Evolutionary conservation across 495 filamentous ascomycete genomes (phyloP).

Genomic region (Hyphodiscus hymeniophilus): DNA sequence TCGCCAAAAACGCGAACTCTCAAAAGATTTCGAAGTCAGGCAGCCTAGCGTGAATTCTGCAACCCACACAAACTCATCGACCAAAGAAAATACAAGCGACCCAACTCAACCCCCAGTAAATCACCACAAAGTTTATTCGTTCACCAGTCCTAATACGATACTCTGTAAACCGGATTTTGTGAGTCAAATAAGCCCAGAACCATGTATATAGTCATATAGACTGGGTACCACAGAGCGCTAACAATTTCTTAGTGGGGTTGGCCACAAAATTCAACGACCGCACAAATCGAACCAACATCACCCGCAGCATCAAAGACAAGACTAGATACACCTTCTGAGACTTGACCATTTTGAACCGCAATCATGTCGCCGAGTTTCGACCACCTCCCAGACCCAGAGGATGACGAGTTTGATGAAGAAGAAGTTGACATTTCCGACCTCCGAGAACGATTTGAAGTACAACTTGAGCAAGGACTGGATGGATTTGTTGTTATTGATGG

Average conservation of each 20-base stretch:
- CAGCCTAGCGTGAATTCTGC: too few relatives aligned
- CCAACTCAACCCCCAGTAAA: neutral
- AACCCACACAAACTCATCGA: too few relatives aligned
- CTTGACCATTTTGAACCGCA: slow-evolving; percentile 13
- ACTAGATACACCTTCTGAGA: neutral
- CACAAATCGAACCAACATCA: neutral
- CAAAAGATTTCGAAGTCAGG: neutral
- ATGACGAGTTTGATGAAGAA: slow-evolving; percentile 82
- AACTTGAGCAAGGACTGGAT: slow-evolving; percentile 90
- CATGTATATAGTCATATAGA: too few relatives aligned
- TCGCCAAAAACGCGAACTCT: neutral
- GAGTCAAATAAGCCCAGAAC: neutral
- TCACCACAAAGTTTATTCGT: neutral
- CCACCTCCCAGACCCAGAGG: slow-evolving; percentile 65
- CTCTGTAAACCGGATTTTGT: neutral
- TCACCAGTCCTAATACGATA: too few relatives aligned
- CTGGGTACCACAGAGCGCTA: too few relatives aligned
- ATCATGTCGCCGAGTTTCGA: slow-evolving; percentile 55
- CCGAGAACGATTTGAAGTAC: slow-evolving; percentile 85
- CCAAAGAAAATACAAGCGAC: too few relatives aligned
- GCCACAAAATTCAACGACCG: neutral
- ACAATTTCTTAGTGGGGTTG: neutral
- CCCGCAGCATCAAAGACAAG: neutral
- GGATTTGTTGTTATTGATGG: slow-evolving; percentile 94
- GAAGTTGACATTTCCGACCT: slow-evolving; percentile 94